Percentiles rank a stretch among this genome's conserved stretches.
Conservation (phyloP, 1,284 basidiomycete genomes). For the Trichosporon sp. region DNA sequence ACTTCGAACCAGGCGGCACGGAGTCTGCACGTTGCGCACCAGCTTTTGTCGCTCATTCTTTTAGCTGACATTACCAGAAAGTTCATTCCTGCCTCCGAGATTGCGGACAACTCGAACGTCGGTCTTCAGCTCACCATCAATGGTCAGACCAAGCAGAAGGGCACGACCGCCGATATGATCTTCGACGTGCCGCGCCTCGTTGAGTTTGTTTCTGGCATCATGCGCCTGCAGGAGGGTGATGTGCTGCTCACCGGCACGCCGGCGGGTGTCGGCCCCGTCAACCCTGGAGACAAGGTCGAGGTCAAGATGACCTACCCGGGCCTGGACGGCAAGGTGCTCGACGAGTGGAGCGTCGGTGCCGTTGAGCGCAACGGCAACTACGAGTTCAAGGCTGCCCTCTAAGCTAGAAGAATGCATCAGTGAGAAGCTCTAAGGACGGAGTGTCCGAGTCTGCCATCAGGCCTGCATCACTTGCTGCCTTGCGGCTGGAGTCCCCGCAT, state of each 20-base stretch:
- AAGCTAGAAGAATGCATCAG: neutral
- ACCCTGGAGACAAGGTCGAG: constrained; percentile 70
- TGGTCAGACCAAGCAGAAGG: constrained; percentile 74
- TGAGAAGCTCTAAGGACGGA: neutral
- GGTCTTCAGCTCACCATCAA: constrained; percentile 63
- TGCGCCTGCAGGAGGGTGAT: constrained; percentile 94
- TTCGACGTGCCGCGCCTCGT: constrained; percentile 87
- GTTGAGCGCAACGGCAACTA: constrained; percentile 68
- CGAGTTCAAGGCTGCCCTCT: constrained; percentile 51
- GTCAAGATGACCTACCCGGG: constrained; percentile 63
- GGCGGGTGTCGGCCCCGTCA: constrained; percentile 76
- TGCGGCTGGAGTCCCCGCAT: neutral
- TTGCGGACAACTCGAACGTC: constrained; percentile 71
- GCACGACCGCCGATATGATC: constrained; percentile 85
- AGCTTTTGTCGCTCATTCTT: neutral
- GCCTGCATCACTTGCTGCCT: neutral
- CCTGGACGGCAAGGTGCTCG: constrained; percentile 56
- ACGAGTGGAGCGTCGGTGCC: constrained; percentile 63
- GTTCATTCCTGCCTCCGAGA: constrained; percentile 71
- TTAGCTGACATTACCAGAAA: constrained; percentile 52
- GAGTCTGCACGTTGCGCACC: neutral
- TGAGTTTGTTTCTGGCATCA: constrained; percentile 87
- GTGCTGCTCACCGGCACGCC: constrained; percentile 82
- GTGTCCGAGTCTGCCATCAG: neutral
- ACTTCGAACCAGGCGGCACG: neutral